phyloP scores from a whole-genome alignment of 192 early-diverging fungal genomes.

The Podila minutissima region DNA sequence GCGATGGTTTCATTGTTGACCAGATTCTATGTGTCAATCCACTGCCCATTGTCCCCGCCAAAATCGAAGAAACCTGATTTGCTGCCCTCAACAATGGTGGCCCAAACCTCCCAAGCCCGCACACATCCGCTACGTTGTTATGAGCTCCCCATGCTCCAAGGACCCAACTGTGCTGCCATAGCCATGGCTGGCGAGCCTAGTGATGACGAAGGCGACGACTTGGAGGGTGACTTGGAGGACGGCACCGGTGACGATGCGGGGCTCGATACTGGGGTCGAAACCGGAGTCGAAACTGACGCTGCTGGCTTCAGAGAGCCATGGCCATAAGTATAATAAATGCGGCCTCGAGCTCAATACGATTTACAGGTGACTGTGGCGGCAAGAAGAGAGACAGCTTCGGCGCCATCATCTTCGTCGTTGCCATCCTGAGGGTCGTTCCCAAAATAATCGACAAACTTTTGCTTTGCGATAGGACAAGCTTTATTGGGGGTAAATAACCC shows the following conservation, averaged over 20 bases:
- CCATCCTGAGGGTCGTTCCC: background rate
- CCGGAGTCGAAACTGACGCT: too few relatives aligned
- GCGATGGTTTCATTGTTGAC: background rate
- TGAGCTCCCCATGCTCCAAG: conserved; percentile 2
- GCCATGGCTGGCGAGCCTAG: too few relatives aligned
- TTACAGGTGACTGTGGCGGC: conserved; percentile 1
- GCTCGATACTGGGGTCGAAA: too few relatives aligned
- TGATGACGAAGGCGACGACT: too few relatives aligned
- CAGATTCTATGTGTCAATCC: background rate
- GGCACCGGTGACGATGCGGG: too few relatives aligned
- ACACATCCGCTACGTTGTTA: background rate
- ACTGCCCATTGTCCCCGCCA: background rate
- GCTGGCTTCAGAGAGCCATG: too few relatives aligned
- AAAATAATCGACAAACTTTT: background rate
- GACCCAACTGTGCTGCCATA: background rate
- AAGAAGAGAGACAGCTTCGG: background rate
- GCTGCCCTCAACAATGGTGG: background rate
- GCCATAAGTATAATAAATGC: too few relatives aligned
- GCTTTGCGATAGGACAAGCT: background rate
- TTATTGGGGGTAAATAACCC: too few relatives aligned
- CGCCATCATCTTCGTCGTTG: background rate
- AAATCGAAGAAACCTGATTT: background rate
- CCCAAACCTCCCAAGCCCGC: background rate
- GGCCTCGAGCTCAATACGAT: too few relatives aligned
- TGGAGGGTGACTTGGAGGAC: too few relatives aligned